phyloP scores from a whole-genome alignment of 2,329 filamentous ascomycete species.

The Paraconiothyrium brasiliense region DNA sequence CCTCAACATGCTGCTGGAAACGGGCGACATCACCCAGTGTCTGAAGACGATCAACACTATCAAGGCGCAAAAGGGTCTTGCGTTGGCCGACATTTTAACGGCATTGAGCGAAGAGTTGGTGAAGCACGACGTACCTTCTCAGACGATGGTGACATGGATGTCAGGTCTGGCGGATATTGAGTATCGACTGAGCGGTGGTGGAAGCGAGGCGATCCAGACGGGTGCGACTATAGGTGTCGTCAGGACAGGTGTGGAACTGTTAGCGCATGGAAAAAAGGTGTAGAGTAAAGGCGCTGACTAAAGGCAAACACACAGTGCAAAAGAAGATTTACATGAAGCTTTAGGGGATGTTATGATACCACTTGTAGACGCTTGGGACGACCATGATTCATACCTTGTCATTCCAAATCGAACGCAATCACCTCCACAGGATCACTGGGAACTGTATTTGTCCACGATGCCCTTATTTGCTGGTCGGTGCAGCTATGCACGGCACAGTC shows the following conservation, averaged over 20 bases:
- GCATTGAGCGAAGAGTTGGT: conserved; percentile 83
- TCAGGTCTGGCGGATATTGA: conserved; percentile 92
- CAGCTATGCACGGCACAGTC: not conserved
- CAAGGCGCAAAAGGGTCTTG: conserved; percentile 85
- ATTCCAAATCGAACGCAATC: not conserved
- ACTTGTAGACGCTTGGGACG: not conserved
- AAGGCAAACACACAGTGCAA: not conserved
- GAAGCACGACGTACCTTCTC: conserved; percentile 82
- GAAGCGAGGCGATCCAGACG: conserved; percentile 87
- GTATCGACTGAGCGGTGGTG: conserved; percentile 87
- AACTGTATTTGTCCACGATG: not conserved
- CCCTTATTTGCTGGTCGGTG: not conserved
- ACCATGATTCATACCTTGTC: not conserved
- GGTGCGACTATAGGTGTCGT: conserved; percentile 92
- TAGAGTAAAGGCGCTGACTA: not conserved
- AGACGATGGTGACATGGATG: conserved; percentile 91
- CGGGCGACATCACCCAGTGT: conserved; percentile 87
- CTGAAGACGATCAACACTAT: conserved; percentile 87
- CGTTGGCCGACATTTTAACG: conserved; percentile 92
- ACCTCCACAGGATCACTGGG: too few species aligned
- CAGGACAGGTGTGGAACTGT: conserved; percentile 82
- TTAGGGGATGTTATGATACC: conserved; percentile 6
- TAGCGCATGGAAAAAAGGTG: conserved; percentile 42
- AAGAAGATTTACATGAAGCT: not conserved
- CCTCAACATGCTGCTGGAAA: conserved; percentile 81